A percentile compares a stretch with the other conserved stretches of the same genome.
phyloP scores from a whole-genome alignment of 2,329 filamentous ascomycete genomes.

The Calonectria henricotiae region DNA sequence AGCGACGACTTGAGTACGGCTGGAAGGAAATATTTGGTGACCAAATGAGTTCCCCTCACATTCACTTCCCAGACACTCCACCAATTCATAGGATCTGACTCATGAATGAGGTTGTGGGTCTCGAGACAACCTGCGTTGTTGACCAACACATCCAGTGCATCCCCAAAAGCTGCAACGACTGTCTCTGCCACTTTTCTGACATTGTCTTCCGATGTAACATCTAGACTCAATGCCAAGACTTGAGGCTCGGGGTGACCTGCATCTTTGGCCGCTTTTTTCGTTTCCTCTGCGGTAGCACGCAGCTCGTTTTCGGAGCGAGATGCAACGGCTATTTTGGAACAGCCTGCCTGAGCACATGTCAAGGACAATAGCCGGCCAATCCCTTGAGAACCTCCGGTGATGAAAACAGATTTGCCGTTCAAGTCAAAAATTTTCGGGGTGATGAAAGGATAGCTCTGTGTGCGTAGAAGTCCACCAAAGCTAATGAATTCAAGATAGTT shows the following conservation, averaged over 20 bases:
- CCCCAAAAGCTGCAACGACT: neutral
- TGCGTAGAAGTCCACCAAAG: neutral
- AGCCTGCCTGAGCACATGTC: neutral
- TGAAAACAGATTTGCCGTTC: neutral
- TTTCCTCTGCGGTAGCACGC: neutral
- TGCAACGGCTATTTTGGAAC: constrained; percentile 9
- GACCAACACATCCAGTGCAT: neutral
- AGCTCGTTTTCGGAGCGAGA: neutral
- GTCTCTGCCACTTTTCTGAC: neutral
- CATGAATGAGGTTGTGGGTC: constrained; percentile 1
- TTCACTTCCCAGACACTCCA: constrained; percentile 12
- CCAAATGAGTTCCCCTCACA: neutral
- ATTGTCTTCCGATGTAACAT: constrained; percentile 4
- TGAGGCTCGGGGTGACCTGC: neutral
- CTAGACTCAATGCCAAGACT: neutral
- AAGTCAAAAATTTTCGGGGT: neutral
- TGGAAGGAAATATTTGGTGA: constrained; percentile 9
- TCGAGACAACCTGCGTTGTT: constrained; percentile 10
- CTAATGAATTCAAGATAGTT: constrained; percentile 8
- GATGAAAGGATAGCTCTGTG: constrained; percentile 3
- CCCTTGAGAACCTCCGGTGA: neutral
- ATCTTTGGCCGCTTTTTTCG: neutral
- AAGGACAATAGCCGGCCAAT: neutral
- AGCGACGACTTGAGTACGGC: neutral
- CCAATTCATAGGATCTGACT: constrained; percentile 9